A percentile compares a stretch with the other conserved stretches of the same genome.
phyloP scores from a whole-genome alignment of 1,284 basidiomycete genomes.

The Melampsora medusae region DNA sequence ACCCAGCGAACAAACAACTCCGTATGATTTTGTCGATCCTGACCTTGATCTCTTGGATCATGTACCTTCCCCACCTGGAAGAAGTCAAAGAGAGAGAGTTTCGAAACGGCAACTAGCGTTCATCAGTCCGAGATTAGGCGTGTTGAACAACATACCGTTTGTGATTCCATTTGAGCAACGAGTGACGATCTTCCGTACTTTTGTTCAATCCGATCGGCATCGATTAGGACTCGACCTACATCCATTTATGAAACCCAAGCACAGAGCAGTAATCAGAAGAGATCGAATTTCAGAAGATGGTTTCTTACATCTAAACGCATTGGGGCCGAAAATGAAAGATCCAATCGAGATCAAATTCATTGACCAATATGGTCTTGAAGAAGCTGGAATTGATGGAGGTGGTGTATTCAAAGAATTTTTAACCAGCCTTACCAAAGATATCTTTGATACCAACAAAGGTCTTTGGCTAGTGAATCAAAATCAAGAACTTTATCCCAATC shows the following conservation, averaged over 20 bases:
- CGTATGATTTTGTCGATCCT: not conserved
- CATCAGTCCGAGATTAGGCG: constrained; percentile 77
- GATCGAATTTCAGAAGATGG: constrained; percentile 80
- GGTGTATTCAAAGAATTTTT: constrained; percentile 98
- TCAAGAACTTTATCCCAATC: constrained; percentile 92
- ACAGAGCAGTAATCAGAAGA: constrained; percentile 67
- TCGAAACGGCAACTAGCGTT: constrained; percentile 71
- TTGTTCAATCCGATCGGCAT: constrained; percentile 66
- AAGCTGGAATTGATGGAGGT: constrained; percentile 92
- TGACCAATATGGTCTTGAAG: constrained; percentile 79
- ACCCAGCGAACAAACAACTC: constrained; percentile 47
- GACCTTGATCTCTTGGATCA: constrained; percentile 43
- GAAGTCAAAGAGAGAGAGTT: constrained; percentile 51
- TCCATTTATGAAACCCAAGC: constrained; percentile 33
- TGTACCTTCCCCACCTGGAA: constrained; percentile 7
- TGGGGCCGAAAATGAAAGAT: constrained; percentile 72
- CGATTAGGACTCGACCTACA: constrained; percentile 41
- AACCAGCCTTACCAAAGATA: constrained; percentile 84
- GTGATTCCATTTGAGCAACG: constrained; percentile 88
- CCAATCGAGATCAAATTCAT: constrained; percentile 83
- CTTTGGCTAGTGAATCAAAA: constrained; percentile 85
- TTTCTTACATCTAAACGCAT: constrained; percentile 68
- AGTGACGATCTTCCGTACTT: constrained; percentile 81
- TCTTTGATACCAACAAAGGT: constrained; percentile 89
- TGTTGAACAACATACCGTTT: constrained; percentile 95